Conservation (phyloP, 2,329 filamentous ascomycete genomes). For the Neofusicoccum ribis region DNA sequence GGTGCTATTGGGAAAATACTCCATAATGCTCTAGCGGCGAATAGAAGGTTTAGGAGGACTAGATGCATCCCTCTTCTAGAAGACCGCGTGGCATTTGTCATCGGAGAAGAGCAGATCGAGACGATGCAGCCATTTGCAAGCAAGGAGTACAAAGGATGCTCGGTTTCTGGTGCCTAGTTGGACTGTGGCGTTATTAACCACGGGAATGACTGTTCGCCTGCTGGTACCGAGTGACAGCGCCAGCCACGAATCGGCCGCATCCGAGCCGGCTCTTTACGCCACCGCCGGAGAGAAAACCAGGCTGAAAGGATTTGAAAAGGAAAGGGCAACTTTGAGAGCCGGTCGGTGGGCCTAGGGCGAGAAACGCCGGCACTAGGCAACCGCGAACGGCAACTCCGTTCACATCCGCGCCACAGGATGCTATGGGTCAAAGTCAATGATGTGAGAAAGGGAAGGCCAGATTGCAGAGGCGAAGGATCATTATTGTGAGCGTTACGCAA, state of each 20-base stretch:
- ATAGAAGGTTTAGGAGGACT: neutral
- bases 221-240: neutral
- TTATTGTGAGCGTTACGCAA: neutral
- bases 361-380: slow-evolving; percentile 9
- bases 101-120: neutral
- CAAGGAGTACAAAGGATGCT: neutral
- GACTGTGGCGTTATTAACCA: neutral
- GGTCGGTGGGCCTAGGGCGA: neutral
- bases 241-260: neutral
- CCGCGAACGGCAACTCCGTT: slow-evolving; percentile 1
- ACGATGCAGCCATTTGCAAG: neutral
- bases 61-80: neutral
- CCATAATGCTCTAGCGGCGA: neutral
- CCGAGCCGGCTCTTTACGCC: neutral
- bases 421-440: neutral
- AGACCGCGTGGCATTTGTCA: neutral
- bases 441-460: neutral
- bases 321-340: neutral
- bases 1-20: neutral
- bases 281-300: slow-evolving; percentile 7
- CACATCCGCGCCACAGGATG: neutral
- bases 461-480: neutral
- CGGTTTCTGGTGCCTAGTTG: neutral
- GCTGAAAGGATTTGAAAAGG: slow-evolving; percentile 2
- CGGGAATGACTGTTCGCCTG: neutral